Conservation (phyloP, 371 early-diverging fungal species). For the Rhizopus sp. region DNA sequence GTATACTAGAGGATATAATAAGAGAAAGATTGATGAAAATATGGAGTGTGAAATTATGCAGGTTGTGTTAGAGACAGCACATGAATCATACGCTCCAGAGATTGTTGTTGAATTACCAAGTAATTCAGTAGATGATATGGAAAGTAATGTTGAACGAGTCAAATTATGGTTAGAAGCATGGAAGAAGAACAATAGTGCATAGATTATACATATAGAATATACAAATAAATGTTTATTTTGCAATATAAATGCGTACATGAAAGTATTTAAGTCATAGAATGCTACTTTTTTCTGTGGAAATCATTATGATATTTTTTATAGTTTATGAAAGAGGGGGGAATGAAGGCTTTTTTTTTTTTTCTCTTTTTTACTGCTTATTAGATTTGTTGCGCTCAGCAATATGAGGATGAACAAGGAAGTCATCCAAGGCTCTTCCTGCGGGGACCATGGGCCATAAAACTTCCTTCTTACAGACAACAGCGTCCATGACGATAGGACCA, state of each 20-base stretch:
- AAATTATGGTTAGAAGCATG: slow-evolving; percentile 68
- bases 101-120: slow-evolving; percentile 82
- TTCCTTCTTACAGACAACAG: slow-evolving; percentile 86
- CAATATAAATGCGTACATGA: not conserved
- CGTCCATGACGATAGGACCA: slow-evolving; percentile 92
- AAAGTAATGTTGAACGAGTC: slow-evolving; percentile 79
- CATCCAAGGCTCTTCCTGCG: slow-evolving; percentile 90
- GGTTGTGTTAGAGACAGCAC: slow-evolving; percentile 91
- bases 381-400: slow-evolving; percentile 24
- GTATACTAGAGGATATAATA: slow-evolving; percentile 75
- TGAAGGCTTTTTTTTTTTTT: not conserved
- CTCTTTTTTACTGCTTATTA: too few relatives aligned
- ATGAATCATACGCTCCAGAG: slow-evolving; percentile 79
- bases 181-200: slow-evolving; percentile 32
- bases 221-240: slow-evolving; percentile 1
- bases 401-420: slow-evolving; percentile 68
- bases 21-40: slow-evolving; percentile 94
- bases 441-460: slow-evolving; percentile 98
- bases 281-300: not conserved
- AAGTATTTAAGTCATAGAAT: not conserved
- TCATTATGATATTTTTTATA: not conserved
- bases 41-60: slow-evolving; percentile 99
- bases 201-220: not conserved
- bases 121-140: slow-evolving; percentile 88
- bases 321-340: not conserved